Percentiles rank a stretch among this genome's conserved stretches.
Evolutionary conservation across 2,329 filamentous ascomycete species (phyloP).

Genomic region (Rutstroemia sydowiana): DNA sequence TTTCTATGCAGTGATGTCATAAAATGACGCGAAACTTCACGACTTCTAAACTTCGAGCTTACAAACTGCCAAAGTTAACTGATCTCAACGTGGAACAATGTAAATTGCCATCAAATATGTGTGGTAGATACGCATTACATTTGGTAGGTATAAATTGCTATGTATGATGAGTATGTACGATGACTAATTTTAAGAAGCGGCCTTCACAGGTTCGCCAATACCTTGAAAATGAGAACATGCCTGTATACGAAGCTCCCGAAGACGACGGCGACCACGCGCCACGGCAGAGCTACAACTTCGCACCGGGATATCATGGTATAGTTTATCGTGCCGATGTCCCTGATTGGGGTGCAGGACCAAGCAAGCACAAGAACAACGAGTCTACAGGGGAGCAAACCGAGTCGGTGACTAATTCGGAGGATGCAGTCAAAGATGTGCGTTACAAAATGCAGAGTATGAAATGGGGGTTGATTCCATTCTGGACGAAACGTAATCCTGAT

Average conservation of each 20-base stretch:
- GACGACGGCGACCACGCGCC: slow-evolving; percentile 53
- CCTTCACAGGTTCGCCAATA: slow-evolving; percentile 68
- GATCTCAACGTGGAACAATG: background rate
- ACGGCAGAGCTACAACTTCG: slow-evolving; percentile 84
- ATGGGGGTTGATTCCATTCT: slow-evolving; percentile 91
- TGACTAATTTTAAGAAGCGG: slow-evolving; percentile 44
- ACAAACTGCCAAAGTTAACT: too few relatives aligned
- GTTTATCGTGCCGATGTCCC: slow-evolving; percentile 74
- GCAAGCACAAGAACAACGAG: slow-evolving; percentile 19
- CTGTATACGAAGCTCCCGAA: slow-evolving; percentile 60
- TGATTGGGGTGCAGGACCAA: slow-evolving; percentile 47
- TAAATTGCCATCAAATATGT: slow-evolving; percentile 20
- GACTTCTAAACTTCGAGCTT: background rate
- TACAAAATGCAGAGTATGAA: slow-evolving; percentile 91
- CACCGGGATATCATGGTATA: slow-evolving; percentile 76
- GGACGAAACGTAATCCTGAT: slow-evolving; percentile 78
- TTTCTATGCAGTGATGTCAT: too few relatives aligned
- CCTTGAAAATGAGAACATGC: slow-evolving; percentile 68
- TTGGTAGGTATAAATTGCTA: slow-evolving; percentile 18
- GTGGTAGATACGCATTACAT: slow-evolving; percentile 28
- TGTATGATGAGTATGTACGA: background rate
- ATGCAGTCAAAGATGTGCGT: slow-evolving; percentile 33
- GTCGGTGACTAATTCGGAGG: slow-evolving; percentile 12
- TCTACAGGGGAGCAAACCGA: slow-evolving; percentile 16
- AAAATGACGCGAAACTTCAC: background rate